phyloP scores from a whole-genome alignment of 169 alveolate species.

The Babesia gibsoni region DNA sequence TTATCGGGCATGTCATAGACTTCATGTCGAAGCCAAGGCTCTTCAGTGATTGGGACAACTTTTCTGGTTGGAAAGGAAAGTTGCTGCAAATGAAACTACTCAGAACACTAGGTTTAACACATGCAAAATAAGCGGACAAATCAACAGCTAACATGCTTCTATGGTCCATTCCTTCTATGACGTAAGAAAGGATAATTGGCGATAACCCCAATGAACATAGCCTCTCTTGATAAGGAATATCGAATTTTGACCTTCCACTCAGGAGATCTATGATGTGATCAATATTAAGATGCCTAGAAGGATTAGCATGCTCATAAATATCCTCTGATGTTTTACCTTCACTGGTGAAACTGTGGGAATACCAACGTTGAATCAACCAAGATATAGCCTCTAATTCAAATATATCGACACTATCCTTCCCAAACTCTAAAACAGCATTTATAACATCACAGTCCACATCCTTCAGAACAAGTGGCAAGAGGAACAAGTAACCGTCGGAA shows the following conservation, averaged over 20 bases:
- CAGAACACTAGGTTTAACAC: background rate
- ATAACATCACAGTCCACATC: background rate
- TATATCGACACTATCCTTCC: background rate
- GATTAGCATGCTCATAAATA: background rate
- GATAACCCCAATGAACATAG: background rate
- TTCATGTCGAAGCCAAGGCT: constrained; percentile 3
- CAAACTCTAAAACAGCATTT: background rate
- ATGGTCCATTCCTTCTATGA: background rate
- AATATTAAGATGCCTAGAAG: background rate
- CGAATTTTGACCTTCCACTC: background rate
- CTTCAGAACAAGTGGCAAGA: background rate
- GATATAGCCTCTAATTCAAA: constrained; percentile 6
- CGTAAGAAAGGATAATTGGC: background rate
- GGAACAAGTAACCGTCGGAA: background rate
- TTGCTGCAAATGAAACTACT: background rate
- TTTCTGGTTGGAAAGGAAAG: constrained; percentile 7
- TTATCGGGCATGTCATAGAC: background rate
- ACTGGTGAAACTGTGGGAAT: too few relatives aligned
- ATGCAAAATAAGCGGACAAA: background rate
- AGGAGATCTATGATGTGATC: background rate
- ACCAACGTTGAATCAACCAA: constrained; percentile 10
- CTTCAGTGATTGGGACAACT: constrained; percentile 6
- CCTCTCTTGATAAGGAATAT: background rate
- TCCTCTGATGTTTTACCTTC: background rate
- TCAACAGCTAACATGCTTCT: background rate